Conservation (phyloP, 345 rosid genomes). For the Toxicodendron radicans region DNA sequence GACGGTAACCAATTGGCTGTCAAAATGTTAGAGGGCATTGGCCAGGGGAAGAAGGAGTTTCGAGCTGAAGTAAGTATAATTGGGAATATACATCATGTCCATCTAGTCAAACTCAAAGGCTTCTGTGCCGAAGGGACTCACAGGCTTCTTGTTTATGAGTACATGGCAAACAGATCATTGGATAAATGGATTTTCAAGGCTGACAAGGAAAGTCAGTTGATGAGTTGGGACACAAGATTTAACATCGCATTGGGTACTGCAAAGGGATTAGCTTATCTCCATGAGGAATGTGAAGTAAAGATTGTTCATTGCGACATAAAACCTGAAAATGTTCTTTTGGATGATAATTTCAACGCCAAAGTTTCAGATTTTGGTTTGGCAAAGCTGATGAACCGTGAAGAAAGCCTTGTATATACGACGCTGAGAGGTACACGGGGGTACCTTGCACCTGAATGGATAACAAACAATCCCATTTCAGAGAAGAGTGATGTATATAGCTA, state of each 20-base stretch:
- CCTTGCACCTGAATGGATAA: slow-evolving; percentile 46
- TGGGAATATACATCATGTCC: slow-evolving; percentile 53
- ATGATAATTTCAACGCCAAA: slow-evolving; percentile 44
- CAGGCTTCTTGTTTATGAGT: slow-evolving; percentile 61
- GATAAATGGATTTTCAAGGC: slow-evolving; percentile 54
- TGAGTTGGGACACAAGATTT: slow-evolving; percentile 48
- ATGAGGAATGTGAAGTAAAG: slow-evolving; percentile 52
- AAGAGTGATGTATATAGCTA: slow-evolving; percentile 59
- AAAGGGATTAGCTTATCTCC: slow-evolving; percentile 53
- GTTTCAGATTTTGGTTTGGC: slow-evolving; percentile 60
- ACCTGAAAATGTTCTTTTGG: slow-evolving; percentile 51
- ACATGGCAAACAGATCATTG: slow-evolving; percentile 50
- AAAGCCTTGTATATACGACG: slow-evolving; percentile 46
- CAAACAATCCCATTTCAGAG: slow-evolving; percentile 46
- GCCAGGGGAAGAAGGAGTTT: slow-evolving; percentile 56
- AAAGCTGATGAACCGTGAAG: slow-evolving; percentile 50
- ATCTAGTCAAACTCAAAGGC: slow-evolving; percentile 58
- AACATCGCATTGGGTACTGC: slow-evolving; percentile 46
- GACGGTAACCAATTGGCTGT: slow-evolving; percentile 46
- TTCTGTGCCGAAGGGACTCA: slow-evolving; percentile 51
- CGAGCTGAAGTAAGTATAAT: slow-evolving; percentile 54
- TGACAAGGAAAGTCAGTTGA: slow-evolving; percentile 16
- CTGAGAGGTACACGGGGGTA: slow-evolving; percentile 37
- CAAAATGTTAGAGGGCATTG: slow-evolving; percentile 47
- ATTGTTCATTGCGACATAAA: slow-evolving; percentile 54